A percentile compares a stretch with the other conserved stretches of the same genome.
These are phyloP conservation scores for Tricholoma sp. DNA, from an alignment of 768 basidiomycete genomes.

Conservation along the genomic window DNA sequence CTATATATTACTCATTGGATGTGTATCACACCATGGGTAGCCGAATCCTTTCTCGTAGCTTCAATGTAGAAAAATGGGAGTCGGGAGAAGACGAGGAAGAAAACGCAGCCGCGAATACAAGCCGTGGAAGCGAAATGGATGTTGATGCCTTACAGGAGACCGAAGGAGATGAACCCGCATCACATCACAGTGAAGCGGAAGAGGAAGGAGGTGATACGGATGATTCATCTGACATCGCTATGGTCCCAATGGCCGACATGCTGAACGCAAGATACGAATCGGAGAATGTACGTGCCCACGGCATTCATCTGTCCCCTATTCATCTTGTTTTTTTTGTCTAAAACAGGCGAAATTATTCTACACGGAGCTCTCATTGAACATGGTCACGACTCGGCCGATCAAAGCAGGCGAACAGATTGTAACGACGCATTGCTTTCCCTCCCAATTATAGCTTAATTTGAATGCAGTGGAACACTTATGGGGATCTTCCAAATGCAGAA, in stretches of 20 bases:
- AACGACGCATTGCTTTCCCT: slow-evolving; percentile 20
- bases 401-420: slow-evolving; percentile 85
- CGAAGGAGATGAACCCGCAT: slow-evolving; percentile 26
- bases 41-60: slow-evolving; percentile 88
- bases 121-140: slow-evolving; percentile 36
- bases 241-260: slow-evolving; percentile 97
- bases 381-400: slow-evolving; percentile 78
- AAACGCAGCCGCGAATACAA: slow-evolving; percentile 22
- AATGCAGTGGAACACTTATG: slow-evolving; percentile 90
- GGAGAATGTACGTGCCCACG: slow-evolving; percentile 63
- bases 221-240: slow-evolving; percentile 64
- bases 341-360: slow-evolving; percentile 80
- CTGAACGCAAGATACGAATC: slow-evolving; percentile 83
- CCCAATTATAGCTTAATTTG: slow-evolving; percentile 4
- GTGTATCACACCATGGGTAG: slow-evolving; percentile 88
- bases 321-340: slow-evolving; percentile 1
- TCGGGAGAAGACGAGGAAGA: slow-evolving; percentile 30
- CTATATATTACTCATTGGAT: slow-evolving; percentile 57
- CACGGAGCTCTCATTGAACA: slow-evolving; percentile 64
- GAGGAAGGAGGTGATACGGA: slow-evolving; percentile 31
- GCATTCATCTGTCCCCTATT: neutral
- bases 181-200: slow-evolving; percentile 30
- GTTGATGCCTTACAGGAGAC: slow-evolving; percentile 25
- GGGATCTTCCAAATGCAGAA: slow-evolving; percentile 87
- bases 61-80: slow-evolving; percentile 67